Evolutionary conservation across 345 rosid genomes (phyloP).

Genomic region (Sonneratia alba): DNA sequence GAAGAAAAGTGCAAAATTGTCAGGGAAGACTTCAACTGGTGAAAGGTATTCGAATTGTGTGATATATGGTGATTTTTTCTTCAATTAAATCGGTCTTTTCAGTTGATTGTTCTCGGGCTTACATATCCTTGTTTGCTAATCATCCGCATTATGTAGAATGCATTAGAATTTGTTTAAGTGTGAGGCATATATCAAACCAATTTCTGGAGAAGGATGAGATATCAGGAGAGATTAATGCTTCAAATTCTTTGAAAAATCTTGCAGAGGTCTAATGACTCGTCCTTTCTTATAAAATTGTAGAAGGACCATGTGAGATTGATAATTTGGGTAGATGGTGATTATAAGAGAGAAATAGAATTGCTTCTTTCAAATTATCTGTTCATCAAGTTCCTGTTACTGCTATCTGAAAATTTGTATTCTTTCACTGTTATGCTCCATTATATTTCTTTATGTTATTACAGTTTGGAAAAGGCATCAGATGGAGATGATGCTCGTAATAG

Average conservation of each 20-base stretch:
- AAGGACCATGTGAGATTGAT: background rate
- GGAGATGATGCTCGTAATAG: slow-evolving; percentile 31
- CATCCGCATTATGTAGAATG: background rate
- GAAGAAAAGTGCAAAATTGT: slow-evolving; percentile 52
- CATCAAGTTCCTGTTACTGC: background rate
- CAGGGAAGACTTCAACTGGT: slow-evolving; percentile 18
- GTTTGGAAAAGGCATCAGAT: slow-evolving; percentile 21
- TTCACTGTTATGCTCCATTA: background rate
- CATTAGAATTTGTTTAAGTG: background rate
- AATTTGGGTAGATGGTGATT: background rate
- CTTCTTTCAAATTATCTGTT: background rate
- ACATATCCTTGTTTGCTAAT: background rate
- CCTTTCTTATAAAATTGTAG: background rate
- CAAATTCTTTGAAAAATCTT: background rate
- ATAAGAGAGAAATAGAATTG: no score
- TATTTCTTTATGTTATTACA: slow-evolving; percentile 16
- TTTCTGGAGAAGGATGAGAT: background rate
- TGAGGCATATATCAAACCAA: background rate
- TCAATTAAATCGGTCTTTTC: background rate
- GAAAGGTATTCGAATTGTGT: slow-evolving; percentile 33
- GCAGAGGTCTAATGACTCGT: background rate
- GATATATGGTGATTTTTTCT: background rate
- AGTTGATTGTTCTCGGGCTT: background rate
- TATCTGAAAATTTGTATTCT: background rate
- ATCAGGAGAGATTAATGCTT: background rate